Evolutionary conservation across 257 asterid species (phyloP).

Genomic region (Scutellaria galericulata): DNA sequence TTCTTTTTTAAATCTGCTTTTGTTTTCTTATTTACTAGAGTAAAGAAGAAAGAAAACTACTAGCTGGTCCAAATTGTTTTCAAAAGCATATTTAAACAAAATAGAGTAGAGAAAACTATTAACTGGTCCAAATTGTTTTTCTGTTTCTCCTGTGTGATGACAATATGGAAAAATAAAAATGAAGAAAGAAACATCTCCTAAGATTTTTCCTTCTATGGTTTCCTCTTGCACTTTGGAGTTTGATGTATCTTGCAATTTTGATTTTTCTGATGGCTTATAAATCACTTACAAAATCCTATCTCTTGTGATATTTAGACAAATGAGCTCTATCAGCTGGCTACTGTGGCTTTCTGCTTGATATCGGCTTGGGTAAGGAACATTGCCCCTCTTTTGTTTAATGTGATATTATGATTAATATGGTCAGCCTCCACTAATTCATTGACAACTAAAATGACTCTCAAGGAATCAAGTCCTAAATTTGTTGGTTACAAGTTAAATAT

Average conservation of each 20-base stretch:
- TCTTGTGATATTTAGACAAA: slow-evolving; percentile 65
- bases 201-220: background rate
- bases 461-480: slow-evolving; percentile 2
- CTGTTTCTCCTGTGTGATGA: slow-evolving; percentile 15
- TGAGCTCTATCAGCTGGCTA: slow-evolving; percentile 94
- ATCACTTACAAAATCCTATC: slow-evolving; percentile 37
- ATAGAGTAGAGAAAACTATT: slow-evolving; percentile 7
- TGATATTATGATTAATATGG: slow-evolving; percentile 12
- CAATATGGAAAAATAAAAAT: background rate
- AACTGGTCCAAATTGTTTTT: slow-evolving; percentile 21
- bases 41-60: slow-evolving; percentile 9
- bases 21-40: background rate
- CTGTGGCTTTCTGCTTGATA: slow-evolving; percentile 94
- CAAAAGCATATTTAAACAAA: background rate
- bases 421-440: slow-evolving; percentile 14
- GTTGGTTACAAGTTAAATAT: slow-evolving; percentile 11
- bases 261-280: slow-evolving; percentile 5
- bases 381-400: slow-evolving; percentile 11
- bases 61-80: slow-evolving; percentile 17
- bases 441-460: background rate
- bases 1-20: background rate
- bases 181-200: background rate
- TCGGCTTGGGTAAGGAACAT: slow-evolving; percentile 85
- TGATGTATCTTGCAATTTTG: background rate
- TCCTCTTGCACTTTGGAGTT: slow-evolving; percentile 7